phyloP scores from a whole-genome alignment of 2,329 filamentous ascomycete species.

The Botrytis pseudocinerea region DNA sequence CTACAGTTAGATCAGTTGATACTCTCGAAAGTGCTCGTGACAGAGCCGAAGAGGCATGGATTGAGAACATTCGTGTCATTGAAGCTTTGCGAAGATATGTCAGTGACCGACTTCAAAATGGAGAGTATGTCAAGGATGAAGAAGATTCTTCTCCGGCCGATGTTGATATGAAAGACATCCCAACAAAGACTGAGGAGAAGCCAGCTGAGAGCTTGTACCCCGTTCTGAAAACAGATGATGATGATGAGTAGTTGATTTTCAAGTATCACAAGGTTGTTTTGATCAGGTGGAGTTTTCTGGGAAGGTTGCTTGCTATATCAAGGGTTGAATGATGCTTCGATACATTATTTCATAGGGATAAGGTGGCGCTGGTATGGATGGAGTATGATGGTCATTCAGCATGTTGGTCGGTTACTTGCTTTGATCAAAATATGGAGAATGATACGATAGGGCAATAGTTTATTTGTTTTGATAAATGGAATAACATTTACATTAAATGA shows the following conservation, averaged over 20 bases:
- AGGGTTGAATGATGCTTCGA: background rate
- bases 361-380: background rate
- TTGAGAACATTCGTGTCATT: slow-evolving; percentile 65
- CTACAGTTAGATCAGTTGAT: slow-evolving; percentile 54
- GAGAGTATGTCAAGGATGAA: slow-evolving; percentile 50
- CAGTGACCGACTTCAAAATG: slow-evolving; percentile 55
- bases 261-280: background rate
- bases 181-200: slow-evolving; percentile 22
- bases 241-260: slow-evolving; percentile 20
- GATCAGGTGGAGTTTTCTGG: slow-evolving; percentile 2
- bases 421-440: background rate
- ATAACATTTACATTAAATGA: background rate
- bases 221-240: slow-evolving; percentile 31
- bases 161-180: slow-evolving; percentile 17
- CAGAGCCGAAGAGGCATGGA: slow-evolving; percentile 63
- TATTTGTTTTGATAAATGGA: background rate
- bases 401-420: background rate
- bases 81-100: slow-evolving; percentile 62
- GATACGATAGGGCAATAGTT: background rate
- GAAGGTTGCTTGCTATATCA: slow-evolving; percentile 4
- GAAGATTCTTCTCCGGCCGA: slow-evolving; percentile 34
- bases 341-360: background rate
- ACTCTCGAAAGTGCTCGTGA: slow-evolving; percentile 53
- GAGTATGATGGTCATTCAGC: background rate
- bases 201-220: slow-evolving; percentile 32